Conservation (phyloP, 148 eudicot genomes). For the Oxyria digyna region DNA sequence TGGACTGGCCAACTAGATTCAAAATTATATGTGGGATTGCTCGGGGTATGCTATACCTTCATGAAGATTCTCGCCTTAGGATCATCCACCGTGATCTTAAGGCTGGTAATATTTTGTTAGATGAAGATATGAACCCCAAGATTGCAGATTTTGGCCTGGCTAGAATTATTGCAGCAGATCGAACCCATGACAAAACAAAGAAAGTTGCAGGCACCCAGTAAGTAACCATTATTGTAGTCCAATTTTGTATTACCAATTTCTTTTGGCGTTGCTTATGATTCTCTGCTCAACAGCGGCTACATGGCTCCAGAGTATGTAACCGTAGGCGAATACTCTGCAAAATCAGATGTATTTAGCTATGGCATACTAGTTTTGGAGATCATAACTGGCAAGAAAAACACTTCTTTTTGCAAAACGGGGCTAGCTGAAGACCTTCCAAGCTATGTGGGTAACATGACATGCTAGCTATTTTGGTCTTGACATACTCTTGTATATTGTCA, state of each 20-base stretch:
- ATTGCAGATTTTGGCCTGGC: conserved; percentile 31
- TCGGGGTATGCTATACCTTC: conserved; percentile 35
- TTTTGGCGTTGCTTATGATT: neutral
- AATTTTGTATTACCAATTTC: neutral
- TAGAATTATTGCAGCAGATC: conserved; percentile 22
- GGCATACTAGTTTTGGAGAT: conserved; percentile 26
- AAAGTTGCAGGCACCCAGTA: conserved; percentile 31
- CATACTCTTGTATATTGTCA: neutral
- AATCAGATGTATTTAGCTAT: conserved; percentile 27
- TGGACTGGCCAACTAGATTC: conserved; percentile 27
- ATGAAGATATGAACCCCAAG: conserved; percentile 29
- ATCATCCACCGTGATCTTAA: conserved; percentile 38
- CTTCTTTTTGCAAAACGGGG: conserved; percentile 14
- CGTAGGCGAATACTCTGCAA: conserved; percentile 20
- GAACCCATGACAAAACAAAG: conserved; percentile 24
- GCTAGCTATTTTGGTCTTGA: too few species aligned
- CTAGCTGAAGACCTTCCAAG: conserved; percentile 22
- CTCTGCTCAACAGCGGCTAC: conserved; percentile 15
- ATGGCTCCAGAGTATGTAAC: conserved; percentile 30
- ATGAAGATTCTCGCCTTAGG: conserved; percentile 36
- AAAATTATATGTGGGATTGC: conserved; percentile 34
- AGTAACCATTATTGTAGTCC: neutral
- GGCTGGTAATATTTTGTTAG: conserved; percentile 25
- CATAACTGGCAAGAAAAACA: conserved; percentile 18
- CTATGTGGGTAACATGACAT: conserved; percentile 22